phyloP scores from a whole-genome alignment of 495 filamentous ascomycete species.

The Podospora conica region DNA sequence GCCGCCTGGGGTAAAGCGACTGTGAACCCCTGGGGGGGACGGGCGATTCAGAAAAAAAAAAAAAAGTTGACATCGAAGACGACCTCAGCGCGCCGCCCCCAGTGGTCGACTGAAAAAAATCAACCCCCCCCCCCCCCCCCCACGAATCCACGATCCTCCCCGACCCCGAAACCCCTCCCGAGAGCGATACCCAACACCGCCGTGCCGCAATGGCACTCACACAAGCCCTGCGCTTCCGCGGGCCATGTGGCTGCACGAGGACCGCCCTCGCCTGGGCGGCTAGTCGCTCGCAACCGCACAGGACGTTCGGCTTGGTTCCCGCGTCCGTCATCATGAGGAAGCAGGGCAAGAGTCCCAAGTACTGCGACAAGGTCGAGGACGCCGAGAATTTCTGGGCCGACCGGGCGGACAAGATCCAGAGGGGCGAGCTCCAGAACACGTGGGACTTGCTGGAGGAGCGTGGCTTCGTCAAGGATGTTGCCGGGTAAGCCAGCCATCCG shows the following conservation, averaged over 20 bases:
- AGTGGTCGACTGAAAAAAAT: too few species aligned
- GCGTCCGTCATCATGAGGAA: neutral
- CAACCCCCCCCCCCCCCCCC: too few species aligned
- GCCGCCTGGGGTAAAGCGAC: neutral
- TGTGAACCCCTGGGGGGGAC: too few species aligned
- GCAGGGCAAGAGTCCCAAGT: constrained; percentile 37
- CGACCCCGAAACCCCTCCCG: neutral
- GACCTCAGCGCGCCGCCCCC: too few species aligned
- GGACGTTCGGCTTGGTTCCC: neutral
- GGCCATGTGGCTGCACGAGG: neutral
- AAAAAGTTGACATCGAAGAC: too few species aligned
- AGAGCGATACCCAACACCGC: neutral
- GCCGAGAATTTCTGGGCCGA: constrained; percentile 53
- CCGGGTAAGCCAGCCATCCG: constrained; percentile 60
- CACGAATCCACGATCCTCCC: neutral
- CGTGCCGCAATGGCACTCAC: neutral
- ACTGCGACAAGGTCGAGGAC: constrained; percentile 45
- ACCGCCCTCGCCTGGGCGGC: neutral
- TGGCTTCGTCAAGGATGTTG: constrained; percentile 70
- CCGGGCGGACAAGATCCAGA: constrained; percentile 50
- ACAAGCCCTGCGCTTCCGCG: neutral
- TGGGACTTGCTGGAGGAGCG: constrained; percentile 69
- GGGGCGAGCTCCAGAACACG: constrained; percentile 57
- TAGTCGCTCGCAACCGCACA: neutral
- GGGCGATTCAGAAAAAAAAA: constrained; percentile 6